Percentiles rank a stretch among this genome's conserved stretches.
Conservation (phyloP, 345 rosid genomes). For the Erysimum cheiranthoides region DNA sequence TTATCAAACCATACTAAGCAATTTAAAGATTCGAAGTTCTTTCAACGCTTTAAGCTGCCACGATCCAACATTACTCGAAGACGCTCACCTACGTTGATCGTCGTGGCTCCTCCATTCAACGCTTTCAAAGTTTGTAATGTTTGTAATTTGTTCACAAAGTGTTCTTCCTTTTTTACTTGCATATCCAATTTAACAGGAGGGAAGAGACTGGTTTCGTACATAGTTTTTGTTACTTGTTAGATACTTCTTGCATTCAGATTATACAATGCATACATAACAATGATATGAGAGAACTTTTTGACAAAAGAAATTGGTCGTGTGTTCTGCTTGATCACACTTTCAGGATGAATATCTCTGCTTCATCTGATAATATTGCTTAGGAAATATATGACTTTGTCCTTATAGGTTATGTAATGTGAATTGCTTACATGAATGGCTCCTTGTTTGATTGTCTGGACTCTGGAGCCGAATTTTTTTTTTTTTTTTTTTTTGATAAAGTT, state of each 20-base stretch:
- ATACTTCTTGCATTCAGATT: neutral
- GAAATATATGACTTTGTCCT: conserved; percentile 13
- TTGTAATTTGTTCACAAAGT: conserved; percentile 16
- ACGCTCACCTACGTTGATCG: too few relatives aligned
- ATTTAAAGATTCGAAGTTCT: too few relatives aligned
- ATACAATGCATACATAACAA: neutral
- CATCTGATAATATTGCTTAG: neutral
- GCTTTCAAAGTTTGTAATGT: conserved; percentile 33
- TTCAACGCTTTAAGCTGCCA: too few relatives aligned
- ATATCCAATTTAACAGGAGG: neutral
- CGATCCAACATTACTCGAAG: too few relatives aligned
- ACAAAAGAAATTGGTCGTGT: neutral
- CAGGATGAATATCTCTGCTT: conserved; percentile 7
- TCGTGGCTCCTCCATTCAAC: too few relatives aligned
- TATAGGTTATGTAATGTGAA: neutral
- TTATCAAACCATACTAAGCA: too few relatives aligned
- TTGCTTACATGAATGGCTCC: neutral
- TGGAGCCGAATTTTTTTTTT: too few relatives aligned
- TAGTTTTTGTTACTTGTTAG: conserved; percentile 6
- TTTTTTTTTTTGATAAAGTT: too few relatives aligned
- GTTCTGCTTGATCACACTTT: neutral
- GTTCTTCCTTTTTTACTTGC: neutral
- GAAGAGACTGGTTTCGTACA: neutral
- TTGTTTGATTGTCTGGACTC: neutral
- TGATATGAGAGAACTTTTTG: neutral